A percentile compares a stretch with the other conserved stretches of the same genome.
These are phyloP conservation scores for Aspergillus amoenus DNA, from an alignment of 2,329 filamentous ascomycete genomes.

Conservation along the genomic window DNA sequence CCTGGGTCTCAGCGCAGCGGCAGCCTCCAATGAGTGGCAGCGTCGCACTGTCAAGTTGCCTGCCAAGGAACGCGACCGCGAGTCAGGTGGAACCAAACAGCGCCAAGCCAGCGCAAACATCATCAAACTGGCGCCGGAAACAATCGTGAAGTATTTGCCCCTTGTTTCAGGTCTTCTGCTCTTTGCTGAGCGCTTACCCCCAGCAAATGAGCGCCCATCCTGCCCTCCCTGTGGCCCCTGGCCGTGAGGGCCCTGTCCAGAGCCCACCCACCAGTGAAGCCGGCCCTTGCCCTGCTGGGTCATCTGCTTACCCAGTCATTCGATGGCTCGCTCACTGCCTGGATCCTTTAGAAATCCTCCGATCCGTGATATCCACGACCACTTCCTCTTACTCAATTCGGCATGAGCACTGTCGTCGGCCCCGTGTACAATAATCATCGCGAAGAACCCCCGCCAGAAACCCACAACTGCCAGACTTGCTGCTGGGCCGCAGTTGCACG, in stretches of 20 bases:
- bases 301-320: constrained; percentile 1
- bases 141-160: constrained; percentile 35
- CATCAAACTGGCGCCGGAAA: constrained; percentile 37
- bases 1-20: neutral
- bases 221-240: constrained; percentile 5
- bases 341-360: constrained; percentile 3
- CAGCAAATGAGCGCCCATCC: constrained; percentile 21
- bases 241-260: neutral
- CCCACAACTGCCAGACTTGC: neutral
- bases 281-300: neutral
- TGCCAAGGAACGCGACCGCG: neutral
- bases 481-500: neutral
- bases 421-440: neutral
- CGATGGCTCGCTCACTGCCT: neutral
- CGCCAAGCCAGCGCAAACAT: constrained; percentile 27
- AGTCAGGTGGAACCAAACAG: constrained; percentile 13
- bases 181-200: constrained; percentile 32
- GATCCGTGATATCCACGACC: neutral
- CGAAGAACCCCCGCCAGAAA: neutral
- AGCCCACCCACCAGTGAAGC: neutral
- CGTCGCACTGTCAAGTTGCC: neutral
- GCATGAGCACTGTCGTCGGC: neutral
- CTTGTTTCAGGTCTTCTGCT: constrained; percentile 34
- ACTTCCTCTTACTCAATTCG: neutral
- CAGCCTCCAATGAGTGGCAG: neutral